Conservation (phyloP, 371 early-diverging fungal genomes). For the Entomophthora muscae region DNA sequence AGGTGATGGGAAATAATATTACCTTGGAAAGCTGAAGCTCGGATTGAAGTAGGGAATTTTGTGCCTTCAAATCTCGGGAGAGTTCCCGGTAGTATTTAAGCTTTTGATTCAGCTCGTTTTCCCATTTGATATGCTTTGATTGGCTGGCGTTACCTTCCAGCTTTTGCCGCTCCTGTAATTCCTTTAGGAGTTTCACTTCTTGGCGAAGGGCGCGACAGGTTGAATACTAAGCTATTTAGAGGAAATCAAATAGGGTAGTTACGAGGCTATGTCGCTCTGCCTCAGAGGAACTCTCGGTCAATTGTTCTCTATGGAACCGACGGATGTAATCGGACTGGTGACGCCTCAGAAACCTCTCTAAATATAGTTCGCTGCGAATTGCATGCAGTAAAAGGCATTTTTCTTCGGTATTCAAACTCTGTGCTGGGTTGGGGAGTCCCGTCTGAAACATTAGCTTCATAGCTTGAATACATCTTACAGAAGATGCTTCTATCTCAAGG, state of each 20-base stretch:
- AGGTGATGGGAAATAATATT: background rate
- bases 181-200: background rate
- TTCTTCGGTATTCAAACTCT: background rate
- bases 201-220: background rate
- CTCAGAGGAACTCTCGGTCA: background rate
- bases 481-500: background rate
- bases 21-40: background rate
- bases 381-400: background rate
- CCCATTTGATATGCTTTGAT: conserved; percentile 4
- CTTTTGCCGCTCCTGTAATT: background rate
- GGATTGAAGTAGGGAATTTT: background rate
- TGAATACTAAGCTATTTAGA: background rate
- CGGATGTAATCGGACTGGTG: conserved; percentile 2
- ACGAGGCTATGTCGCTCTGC: conserved; percentile 3
- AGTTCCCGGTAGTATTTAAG: conserved; percentile 1
- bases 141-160: background rate
- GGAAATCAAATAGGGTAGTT: background rate
- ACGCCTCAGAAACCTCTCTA: background rate
- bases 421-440: too few relatives aligned
- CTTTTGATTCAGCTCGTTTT: conserved; percentile 4
- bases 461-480: background rate
- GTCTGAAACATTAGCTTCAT: too few relatives aligned
- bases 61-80: background rate
- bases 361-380: background rate
- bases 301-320: background rate